Evolutionary conservation across 2,329 filamentous ascomycete species (phyloP).

Genomic region (Plectosphaerella plurivora): DNA sequence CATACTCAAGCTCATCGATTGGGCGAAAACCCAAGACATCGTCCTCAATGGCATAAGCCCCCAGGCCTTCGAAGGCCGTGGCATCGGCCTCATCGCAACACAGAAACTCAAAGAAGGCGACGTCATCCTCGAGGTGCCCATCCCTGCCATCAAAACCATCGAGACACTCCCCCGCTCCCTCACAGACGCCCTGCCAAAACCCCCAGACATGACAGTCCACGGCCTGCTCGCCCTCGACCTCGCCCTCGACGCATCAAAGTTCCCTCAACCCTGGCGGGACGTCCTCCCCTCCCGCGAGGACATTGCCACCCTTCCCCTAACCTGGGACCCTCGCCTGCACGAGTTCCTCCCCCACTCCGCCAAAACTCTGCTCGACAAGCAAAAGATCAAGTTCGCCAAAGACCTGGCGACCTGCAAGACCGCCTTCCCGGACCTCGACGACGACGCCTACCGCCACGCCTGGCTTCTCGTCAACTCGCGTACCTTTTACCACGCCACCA

Average conservation of each 20-base stretch:
- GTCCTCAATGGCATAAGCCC: conserved; percentile 63
- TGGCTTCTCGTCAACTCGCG: conserved; percentile 61
- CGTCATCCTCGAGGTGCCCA: conserved; percentile 61
- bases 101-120: conserved; percentile 54
- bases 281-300: conserved; percentile 62
- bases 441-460: conserved; percentile 44
- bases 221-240: conserved; percentile 68
- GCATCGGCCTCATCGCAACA: conserved; percentile 73
- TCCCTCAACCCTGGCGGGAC: conserved; percentile 55
- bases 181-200: conserved; percentile 39
- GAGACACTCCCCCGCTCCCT: conserved; percentile 53
- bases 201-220: conserved; percentile 55
- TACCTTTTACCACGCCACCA: conserved; percentile 54
- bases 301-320: conserved; percentile 46
- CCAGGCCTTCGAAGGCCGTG: conserved; percentile 63
- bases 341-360: conserved; percentile 40
- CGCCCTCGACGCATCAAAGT: conserved; percentile 44
- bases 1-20: conserved; percentile 55
- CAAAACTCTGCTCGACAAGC: conserved; percentile 44
- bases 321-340: conserved; percentile 43
- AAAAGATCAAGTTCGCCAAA: conserved; percentile 36
- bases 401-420: conserved; percentile 32
- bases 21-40: conserved; percentile 64
- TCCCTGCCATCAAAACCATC: conserved; percentile 58
- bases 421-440: conserved; percentile 22